A percentile compares a stretch with the other conserved stretches of the same genome.
Conservation (phyloP, 345 rosid species). For the Aurinia saxatilis region DNA sequence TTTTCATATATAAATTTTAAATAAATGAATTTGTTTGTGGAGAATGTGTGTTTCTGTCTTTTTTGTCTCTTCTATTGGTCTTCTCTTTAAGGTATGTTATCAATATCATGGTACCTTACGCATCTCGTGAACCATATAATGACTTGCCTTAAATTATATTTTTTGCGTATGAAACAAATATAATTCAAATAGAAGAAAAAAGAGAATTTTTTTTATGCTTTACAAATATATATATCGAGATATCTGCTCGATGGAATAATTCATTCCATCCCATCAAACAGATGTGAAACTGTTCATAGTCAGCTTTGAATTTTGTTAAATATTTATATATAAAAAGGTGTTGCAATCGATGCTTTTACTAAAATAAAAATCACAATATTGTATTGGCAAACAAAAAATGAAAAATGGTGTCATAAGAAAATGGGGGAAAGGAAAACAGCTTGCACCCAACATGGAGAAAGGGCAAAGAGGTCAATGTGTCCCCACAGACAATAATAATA, state of each 20-base stretch:
- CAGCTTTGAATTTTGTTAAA: slow-evolving; percentile 7
- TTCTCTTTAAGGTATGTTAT: slow-evolving; percentile 22
- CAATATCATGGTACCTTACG: slow-evolving; percentile 28
- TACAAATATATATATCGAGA: slow-evolving; percentile 12
- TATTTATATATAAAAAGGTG: background rate
- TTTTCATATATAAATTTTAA: background rate
- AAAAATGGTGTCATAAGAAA: background rate
- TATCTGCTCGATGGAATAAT: background rate
- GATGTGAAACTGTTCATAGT: slow-evolving; percentile 8
- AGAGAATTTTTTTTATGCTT: slow-evolving; percentile 3
- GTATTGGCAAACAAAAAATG: no score
- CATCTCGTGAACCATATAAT: slow-evolving; percentile 35
- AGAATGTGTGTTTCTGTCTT: slow-evolving; percentile 22
- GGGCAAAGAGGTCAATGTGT: slow-evolving; percentile 31
- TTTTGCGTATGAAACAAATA: background rate
- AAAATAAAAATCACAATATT: background rate
- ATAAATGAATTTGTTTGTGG: slow-evolving; percentile 3
- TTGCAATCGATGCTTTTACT: slow-evolving; percentile 8
- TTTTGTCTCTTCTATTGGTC: slow-evolving; percentile 32
- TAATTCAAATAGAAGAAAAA: slow-evolving; percentile 15
- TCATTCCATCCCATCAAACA: background rate
- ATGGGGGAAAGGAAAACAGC: slow-evolving; percentile 41
- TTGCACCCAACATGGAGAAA: slow-evolving; percentile 48
- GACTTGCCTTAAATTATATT: slow-evolving; percentile 11
- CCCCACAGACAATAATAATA: slow-evolving; percentile 61